Percentiles rank a stretch among this genome's conserved stretches.
Evolutionary conservation across 2,329 filamentous ascomycete species (phyloP).

Genomic region (Pseudogymnoascus sp.): DNA sequence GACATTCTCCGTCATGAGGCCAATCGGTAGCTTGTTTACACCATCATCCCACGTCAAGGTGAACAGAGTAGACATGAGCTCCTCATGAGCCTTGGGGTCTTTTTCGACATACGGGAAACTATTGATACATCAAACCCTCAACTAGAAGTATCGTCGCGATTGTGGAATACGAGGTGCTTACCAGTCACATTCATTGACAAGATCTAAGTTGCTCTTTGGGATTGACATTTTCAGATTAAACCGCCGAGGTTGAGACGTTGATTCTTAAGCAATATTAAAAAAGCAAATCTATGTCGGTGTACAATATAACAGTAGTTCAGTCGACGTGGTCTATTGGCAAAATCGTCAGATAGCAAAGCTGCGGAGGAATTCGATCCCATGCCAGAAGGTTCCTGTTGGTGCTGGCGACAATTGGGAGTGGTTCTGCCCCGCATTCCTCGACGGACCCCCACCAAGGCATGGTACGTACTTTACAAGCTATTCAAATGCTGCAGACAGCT

Average conservation of each 20-base stretch:
- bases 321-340: not conserved
- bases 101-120: slow-evolving; percentile 72
- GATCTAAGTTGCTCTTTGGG: slow-evolving; percentile 37
- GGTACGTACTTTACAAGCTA: slow-evolving; percentile 3
- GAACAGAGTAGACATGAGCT: slow-evolving; percentile 54
- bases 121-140: slow-evolving; percentile 8
- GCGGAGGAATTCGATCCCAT: not conserved
- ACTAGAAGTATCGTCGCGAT: not conserved
- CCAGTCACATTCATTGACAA: slow-evolving; percentile 47
- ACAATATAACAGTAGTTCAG: not conserved
- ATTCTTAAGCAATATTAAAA: not conserved
- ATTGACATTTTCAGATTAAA: not conserved
- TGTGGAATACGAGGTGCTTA: slow-evolving; percentile 29
- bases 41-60: slow-evolving; percentile 58
- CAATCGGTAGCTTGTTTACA: slow-evolving; percentile 53
- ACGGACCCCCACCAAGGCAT: not conserved
- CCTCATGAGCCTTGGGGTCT: slow-evolving; percentile 47
- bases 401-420: not conserved
- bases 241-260: not conserved
- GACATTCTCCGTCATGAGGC: slow-evolving; percentile 48
- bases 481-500: not conserved
- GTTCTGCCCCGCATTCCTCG: not conserved
- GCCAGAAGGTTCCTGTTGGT: slow-evolving; percentile 2
- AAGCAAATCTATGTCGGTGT: not conserved
- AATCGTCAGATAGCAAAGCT: not conserved